Evolutionary conservation across 176 grass and related monocot species (phyloP), one percentile per base, ranked within the genome.

Genomic region (Zea luxurians): DNA sequence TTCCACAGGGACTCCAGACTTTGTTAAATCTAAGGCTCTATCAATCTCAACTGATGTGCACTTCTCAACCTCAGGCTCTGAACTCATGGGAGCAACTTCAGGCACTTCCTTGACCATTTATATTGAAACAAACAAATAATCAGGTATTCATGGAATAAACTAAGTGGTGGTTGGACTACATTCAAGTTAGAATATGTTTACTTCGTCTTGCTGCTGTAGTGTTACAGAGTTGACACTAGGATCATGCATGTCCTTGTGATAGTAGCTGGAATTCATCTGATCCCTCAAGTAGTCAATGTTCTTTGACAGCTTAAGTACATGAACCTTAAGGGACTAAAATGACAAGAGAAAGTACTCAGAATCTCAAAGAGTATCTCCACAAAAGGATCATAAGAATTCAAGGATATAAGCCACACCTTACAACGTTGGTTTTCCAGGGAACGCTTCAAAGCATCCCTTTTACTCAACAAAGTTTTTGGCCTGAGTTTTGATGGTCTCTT

Each of bases 241-340:
- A 63, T 42, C 71, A 43, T 55, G 70, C n/a, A 70, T 70, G 10
- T 4, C 16, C 55, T 66, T 62, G 8, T 57, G 48, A 61, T 75
- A 74, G 40, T 83, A 44, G 68, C 61, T 45, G 20, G 58, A 44
- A 48, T 74, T 89, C 66, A 87, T 71, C 69, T 86, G 85, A 80
- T 82, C 77, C 73, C 81, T 90, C 84, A 92, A 65, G 78, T 85
- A 62, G 66, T 94, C 85, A 64, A 97, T 82, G 45, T 92, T 97
- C 82, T 80, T 92, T 74, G 91, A 90, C 42, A 97, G 83, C 71
- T 69, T 90, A 77, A 97, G 80, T 59, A 92, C 95, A 75, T 94
- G 91, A 85, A 98, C 89, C 81, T 98, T 98, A 85, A 98, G 67
- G 48, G 91, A 90, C 95, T 98, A 78, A 61, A 89, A 67, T 76